Evolutionary conservation across 2,329 filamentous ascomycete species (phyloP), one percentile per base, ranked within the genome.

Genomic region (Thelonectria discophora): DNA sequence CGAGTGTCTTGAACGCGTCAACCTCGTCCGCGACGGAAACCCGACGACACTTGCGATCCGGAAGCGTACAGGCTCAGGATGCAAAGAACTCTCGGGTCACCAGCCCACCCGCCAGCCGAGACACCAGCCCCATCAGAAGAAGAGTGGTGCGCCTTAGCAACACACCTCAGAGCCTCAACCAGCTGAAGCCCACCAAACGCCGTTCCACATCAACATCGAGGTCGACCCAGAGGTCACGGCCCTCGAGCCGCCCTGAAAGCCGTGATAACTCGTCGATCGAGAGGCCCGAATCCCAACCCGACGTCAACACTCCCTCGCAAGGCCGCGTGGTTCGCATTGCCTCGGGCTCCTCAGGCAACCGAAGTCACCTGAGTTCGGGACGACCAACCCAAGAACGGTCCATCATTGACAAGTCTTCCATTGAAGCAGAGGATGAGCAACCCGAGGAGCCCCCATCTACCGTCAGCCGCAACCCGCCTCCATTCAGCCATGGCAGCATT

Each of bases 81-180:
- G 62, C 64, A 45, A 76, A 73, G 47, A 75, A 79, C 1, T 80
- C 80, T 9, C 75, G 77, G 37, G 77, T 75, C 9, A 69, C 75
- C 2, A 85, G 82, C 17, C 83, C 84, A 1, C 73, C 76, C 2
- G 77, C 75, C 51, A 84, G 80, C 53, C 77, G 79, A 47, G 84
- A 86, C 42, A 77, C 76, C 55, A 87, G 84, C 66, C 85, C 85
- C 0, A 77, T 80, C 2, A 79, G 85, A 63, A 87, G 86, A 71
- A 78, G 86, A 42, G 82, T 88, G 30, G 84, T 88, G 15, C 81
- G 86, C 13, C 76, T 88, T 17, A 87, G 84, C 72, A 81, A 81
- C 58, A 80, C 81, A 1, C 79, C 84, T 21, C 79, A 81, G 51
- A 80, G 78, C 59, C 69, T 81, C 17, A 76, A 68, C 62, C 79